phyloP scores from a whole-genome alignment of 2,329 filamentous ascomycete species.

The Ophiocordyceps polyrhachis-furcata region DNA sequence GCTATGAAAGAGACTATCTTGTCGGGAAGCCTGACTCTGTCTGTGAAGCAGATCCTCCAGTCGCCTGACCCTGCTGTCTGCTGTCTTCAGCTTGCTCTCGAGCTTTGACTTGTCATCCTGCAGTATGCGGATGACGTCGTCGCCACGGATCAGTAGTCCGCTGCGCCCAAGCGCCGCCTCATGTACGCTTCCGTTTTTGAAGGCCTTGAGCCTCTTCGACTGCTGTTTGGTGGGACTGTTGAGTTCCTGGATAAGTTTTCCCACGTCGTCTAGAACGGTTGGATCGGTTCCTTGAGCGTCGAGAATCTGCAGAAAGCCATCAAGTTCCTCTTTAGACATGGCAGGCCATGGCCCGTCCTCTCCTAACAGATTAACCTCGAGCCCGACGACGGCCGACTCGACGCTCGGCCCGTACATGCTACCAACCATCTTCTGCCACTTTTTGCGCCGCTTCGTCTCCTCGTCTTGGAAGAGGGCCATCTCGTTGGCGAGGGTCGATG shows the following conservation, averaged over 20 bases:
- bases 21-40: slow-evolving; percentile 43
- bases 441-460: slow-evolving; percentile 70
- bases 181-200: slow-evolving; percentile 91
- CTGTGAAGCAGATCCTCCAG: slow-evolving; percentile 85
- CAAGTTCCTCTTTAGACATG: slow-evolving; percentile 57
- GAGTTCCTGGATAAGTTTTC: slow-evolving; percentile 60
- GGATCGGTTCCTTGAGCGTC: slow-evolving; percentile 46
- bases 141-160: slow-evolving; percentile 68
- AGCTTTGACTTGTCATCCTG: slow-evolving; percentile 65
- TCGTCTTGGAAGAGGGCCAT: slow-evolving; percentile 86
- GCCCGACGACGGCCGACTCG: slow-evolving; percentile 51
- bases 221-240: slow-evolving; percentile 72
- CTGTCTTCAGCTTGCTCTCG: slow-evolving; percentile 59
- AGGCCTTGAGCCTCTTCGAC: slow-evolving; percentile 70
- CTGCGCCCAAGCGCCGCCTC: slow-evolving; percentile 78
- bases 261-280: slow-evolving; percentile 50
- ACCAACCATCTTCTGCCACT: slow-evolving; percentile 76
- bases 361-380: slow-evolving; percentile 72
- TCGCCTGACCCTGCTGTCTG: slow-evolving; percentile 75
- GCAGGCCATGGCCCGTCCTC: slow-evolving; percentile 66
- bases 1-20: slow-evolving; percentile 36
- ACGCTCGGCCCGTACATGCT: slow-evolving; percentile 50
- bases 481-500: slow-evolving; percentile 74
- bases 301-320: slow-evolving; percentile 51
- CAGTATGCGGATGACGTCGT: slow-evolving; percentile 58